Base-by-base conservation (phyloP, 768 basidiomycete genomes). In the Sporobolomyces phaffii region DNA sequence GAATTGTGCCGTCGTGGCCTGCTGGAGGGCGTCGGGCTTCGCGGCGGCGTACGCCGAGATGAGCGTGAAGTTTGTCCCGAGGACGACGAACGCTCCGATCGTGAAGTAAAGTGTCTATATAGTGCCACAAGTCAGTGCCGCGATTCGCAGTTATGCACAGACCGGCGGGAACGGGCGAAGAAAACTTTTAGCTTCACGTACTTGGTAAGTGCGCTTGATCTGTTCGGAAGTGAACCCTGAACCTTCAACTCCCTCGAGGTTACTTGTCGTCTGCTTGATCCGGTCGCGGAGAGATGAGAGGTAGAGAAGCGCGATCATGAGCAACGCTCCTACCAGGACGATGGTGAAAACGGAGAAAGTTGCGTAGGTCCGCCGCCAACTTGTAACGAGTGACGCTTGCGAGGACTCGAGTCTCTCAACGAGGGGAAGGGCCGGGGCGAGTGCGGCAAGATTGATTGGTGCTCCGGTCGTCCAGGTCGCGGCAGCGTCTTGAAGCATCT, bases 351-450 rank as follows among this genome's bases (percentile, higher is more conserved):
- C 29, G 11, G 29, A 44, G 56, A 45, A 45, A 13, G 24, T 17
- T 4, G 14, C 29, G 31, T 45, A 58, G 5, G 56, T 58, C 43
- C 56, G 33, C 20, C 24, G 31, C 56, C 56, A 58, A 2, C 56
- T 43, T 5, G 2, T 6, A 13, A 45, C 29, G 28, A 58, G 43
- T 3, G 1, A 4, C 18, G 56, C 14, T 45, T 58, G 56, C 2
- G 29, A 22, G 4, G 41, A 3, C 34, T 45, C 56, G 43, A 58
- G 56, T 18, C 45, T 47, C 22, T 24, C 8, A 29, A 58, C 41
- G 43, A 58, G 56, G 10, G 56, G 56, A 2, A 58, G 43, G 9
- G 56, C 56, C 3, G 56, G 56, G 20, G 56, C n/a, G 41, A 58
- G 43, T 5, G 26, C 31, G 17, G n/a, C 5, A 29, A 58, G 22